phyloP scores from a whole-genome alignment of 208 protist species.

The Trypanosoma congolense region DNA sequence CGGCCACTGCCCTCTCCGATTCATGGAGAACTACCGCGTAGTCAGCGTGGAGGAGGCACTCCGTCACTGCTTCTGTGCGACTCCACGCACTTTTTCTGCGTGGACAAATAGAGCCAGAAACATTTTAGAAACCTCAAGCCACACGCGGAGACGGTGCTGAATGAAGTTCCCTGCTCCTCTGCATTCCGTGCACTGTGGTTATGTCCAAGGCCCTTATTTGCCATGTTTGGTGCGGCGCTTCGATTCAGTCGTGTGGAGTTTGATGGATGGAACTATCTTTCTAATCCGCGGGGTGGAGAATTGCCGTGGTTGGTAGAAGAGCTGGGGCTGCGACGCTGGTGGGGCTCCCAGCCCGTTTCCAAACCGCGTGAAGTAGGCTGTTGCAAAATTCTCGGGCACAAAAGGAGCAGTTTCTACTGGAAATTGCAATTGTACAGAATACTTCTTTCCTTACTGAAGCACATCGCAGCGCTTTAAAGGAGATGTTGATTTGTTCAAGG shows the following conservation, averaged over 20 bases:
- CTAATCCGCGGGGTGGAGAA: background rate
- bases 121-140: background rate
- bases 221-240: conserved; percentile 32
- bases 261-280: conserved; percentile 28
- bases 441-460: background rate
- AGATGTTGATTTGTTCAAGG: background rate
- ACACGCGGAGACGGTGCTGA: background rate
- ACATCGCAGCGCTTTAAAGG: background rate
- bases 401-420: background rate
- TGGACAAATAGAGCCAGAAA: background rate
- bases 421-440: background rate
- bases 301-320: background rate
- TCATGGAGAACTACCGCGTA: background rate
- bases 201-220: conserved; percentile 32
- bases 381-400: too few relatives aligned
- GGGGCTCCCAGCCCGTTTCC: too few relatives aligned
- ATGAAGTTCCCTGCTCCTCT: conserved; percentile 8
- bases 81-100: conserved; percentile 20
- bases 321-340: background rate
- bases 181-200: conserved; percentile 24
- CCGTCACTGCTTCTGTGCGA: conserved; percentile 29
- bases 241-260: conserved; percentile 40
- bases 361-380: too few relatives aligned
- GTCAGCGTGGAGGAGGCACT: conserved; percentile 16
- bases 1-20: background rate